These are phyloP conservation scores for Dichomitus squalens DNA, from an alignment of 1,284 basidiomycete species.

Conservation along the genomic window DNA sequence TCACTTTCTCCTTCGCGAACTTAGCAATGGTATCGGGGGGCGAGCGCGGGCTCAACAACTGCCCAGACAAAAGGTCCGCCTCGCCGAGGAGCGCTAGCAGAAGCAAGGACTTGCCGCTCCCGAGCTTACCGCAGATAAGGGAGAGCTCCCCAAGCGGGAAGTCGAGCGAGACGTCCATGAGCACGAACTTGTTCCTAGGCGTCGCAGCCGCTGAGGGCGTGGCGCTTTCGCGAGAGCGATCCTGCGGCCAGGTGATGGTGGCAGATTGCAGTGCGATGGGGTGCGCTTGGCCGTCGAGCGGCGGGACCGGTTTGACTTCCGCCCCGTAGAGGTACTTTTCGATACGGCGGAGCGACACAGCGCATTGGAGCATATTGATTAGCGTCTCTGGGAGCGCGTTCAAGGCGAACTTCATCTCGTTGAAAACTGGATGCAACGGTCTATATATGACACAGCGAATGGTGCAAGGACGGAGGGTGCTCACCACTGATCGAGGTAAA, in stretches of 20 bases:
- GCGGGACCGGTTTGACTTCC: constrained; percentile 67
- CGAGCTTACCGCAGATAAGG: constrained; percentile 82
- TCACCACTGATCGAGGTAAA: constrained; percentile 61
- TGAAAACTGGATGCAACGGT: constrained; percentile 61
- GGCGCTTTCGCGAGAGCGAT: constrained; percentile 53
- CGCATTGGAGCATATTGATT: constrained; percentile 83
- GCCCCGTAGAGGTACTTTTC: constrained; percentile 83
- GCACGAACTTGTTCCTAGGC: constrained; percentile 77
- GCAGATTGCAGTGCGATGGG: constrained; percentile 79
- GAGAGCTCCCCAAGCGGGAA: constrained; percentile 82
- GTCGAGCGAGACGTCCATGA: constrained; percentile 77
- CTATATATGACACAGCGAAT: background rate
- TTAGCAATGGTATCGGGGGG: constrained; percentile 77
- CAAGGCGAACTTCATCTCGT: constrained; percentile 83
- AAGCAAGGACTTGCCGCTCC: constrained; percentile 84
- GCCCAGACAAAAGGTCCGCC: constrained; percentile 82
- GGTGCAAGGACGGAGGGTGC: background rate
- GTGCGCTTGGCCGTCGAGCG: constrained; percentile 56
- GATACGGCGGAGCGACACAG: constrained; percentile 88
- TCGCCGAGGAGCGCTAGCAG: constrained; percentile 88
- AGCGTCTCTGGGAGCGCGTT: constrained; percentile 90
- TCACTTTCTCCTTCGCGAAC: constrained; percentile 44
- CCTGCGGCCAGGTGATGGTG: constrained; percentile 89
- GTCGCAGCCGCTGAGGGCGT: constrained; percentile 60
- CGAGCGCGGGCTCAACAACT: constrained; percentile 81